A percentile compares a stretch with the other conserved stretches of the same genome.
Evolutionary conservation across 2,329 filamentous ascomycete species (phyloP).

Genomic region (Cordyceps farinosa): DNA sequence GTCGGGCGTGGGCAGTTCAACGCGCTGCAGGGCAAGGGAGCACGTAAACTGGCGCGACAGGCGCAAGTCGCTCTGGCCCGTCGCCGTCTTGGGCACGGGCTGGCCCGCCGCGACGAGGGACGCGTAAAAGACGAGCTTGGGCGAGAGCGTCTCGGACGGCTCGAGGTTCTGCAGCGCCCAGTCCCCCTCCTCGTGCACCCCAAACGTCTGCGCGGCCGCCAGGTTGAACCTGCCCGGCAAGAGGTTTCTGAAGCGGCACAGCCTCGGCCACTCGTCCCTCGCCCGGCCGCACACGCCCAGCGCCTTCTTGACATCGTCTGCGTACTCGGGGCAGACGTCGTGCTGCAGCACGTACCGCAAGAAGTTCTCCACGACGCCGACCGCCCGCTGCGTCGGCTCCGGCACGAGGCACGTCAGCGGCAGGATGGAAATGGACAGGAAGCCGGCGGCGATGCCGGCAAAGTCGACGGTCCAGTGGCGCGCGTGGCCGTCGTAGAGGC

Average conservation of each 20-base stretch:
- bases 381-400: conserved; percentile 51
- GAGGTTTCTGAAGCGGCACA: conserved; percentile 45
- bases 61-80: background rate
- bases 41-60: conserved; percentile 33
- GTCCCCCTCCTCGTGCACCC: conserved; percentile 30
- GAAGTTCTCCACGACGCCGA: conserved; percentile 75
- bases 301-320: conserved; percentile 62
- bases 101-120: conserved; percentile 38
- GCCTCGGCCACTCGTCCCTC: conserved; percentile 61
- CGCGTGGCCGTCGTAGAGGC: conserved; percentile 49
- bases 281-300: conserved; percentile 64
- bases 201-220: conserved; percentile 68
- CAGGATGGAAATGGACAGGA: conserved; percentile 62
- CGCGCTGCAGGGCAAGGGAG: conserved; percentile 57
- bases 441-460: conserved; percentile 69
- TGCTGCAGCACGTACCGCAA: conserved; percentile 83
- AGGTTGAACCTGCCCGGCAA: conserved; percentile 79
- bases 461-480: conserved; percentile 80
- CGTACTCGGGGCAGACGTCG: conserved; percentile 80
- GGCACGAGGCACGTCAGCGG: conserved; percentile 54
- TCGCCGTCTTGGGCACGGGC: conserved; percentile 21
- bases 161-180: conserved; percentile 29
- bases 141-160: conserved; percentile 39
- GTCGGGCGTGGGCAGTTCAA: conserved; percentile 45
- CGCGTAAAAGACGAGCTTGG: conserved; percentile 42